These are phyloP conservation scores for Gloeophyllum trabeum DNA, from an alignment of 768 basidiomycete species.

Conservation along the genomic window DNA sequence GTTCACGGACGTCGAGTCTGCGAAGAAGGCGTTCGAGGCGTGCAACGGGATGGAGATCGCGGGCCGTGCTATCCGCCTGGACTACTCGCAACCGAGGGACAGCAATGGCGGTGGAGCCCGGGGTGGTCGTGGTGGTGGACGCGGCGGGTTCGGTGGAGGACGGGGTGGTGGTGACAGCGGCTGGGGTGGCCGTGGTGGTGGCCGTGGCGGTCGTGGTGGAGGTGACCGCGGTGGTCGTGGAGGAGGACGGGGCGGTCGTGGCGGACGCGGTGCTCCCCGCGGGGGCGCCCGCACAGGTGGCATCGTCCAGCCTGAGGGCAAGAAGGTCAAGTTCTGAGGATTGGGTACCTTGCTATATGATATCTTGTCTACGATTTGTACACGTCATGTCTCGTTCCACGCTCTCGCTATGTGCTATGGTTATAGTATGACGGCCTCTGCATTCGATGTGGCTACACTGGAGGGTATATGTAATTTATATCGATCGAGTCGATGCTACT, in stretches of 20 bases:
- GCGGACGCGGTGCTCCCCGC: conserved; percentile 30
- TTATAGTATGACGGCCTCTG: no score
- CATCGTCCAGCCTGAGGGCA: conserved; percentile 53
- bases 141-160: conserved; percentile 7
- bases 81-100: conserved; percentile 80
- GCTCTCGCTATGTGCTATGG: no score
- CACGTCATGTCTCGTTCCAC: no score
- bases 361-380: no score
- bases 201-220: conserved; percentile 22
- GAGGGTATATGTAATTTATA: no score
- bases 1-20: conserved; percentile 69
- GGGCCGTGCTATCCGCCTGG: conserved; percentile 72
- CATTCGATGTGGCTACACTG: no score
- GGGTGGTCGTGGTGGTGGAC: conserved; percentile 25
- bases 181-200: conserved; percentile 23
- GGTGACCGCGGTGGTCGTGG: conserved; percentile 24
- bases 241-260: conserved; percentile 32
- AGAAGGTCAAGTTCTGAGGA: conserved; percentile 48
- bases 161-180: conserved; percentile 20
- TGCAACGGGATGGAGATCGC: conserved; percentile 66
- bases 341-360: no score
- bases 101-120: conserved; percentile 38
- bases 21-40: conserved; percentile 70
- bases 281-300: conserved; percentile 49
- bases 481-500: no score